Percentiles rank a stretch among this genome's conserved stretches.
phyloP scores from a whole-genome alignment of 371 early-diverging fungal genomes.

The Basidiobolus meristosporus region DNA sequence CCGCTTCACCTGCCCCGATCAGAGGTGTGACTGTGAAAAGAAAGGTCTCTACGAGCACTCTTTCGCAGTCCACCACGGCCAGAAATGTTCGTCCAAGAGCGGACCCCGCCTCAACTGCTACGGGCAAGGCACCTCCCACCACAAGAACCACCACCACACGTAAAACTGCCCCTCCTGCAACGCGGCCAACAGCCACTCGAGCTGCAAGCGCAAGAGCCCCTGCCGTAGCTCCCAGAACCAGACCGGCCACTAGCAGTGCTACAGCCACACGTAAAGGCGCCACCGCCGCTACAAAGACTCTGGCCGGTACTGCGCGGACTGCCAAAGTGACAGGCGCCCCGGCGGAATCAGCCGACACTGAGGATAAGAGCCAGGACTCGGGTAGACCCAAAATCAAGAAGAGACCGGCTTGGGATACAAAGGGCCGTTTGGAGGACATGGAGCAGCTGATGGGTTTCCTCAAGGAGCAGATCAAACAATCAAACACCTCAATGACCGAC shows the following conservation, averaged over 20 bases:
- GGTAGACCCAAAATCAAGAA: slow-evolving; percentile 17
- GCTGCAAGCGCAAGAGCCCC: background rate
- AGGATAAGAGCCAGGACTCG: background rate
- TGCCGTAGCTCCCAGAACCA: background rate
- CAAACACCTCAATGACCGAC: slow-evolving; percentile 8
- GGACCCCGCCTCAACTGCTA: background rate
- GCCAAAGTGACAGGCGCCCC: background rate
- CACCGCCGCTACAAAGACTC: background rate
- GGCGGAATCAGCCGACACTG: background rate
- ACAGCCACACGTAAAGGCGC: background rate
- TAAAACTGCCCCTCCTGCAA: background rate
- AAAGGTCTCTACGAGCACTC: too few relatives aligned
- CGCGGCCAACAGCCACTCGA: background rate
- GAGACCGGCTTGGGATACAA: slow-evolving; percentile 34
- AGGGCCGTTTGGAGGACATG: slow-evolving; percentile 37
- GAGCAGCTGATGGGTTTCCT: slow-evolving; percentile 15
- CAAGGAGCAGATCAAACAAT: slow-evolving; percentile 9
- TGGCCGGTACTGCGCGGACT: background rate
- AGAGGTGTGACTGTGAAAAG: too few relatives aligned
- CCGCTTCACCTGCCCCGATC: too few relatives aligned
- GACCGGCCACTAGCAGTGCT: background rate
- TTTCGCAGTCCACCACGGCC: background rate
- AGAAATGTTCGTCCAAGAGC: background rate
- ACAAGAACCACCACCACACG: slow-evolving; percentile 5
- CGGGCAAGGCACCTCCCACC: background rate